Conservation (phyloP, 805 yeast species). For the Metschnikowia anglica region DNA sequence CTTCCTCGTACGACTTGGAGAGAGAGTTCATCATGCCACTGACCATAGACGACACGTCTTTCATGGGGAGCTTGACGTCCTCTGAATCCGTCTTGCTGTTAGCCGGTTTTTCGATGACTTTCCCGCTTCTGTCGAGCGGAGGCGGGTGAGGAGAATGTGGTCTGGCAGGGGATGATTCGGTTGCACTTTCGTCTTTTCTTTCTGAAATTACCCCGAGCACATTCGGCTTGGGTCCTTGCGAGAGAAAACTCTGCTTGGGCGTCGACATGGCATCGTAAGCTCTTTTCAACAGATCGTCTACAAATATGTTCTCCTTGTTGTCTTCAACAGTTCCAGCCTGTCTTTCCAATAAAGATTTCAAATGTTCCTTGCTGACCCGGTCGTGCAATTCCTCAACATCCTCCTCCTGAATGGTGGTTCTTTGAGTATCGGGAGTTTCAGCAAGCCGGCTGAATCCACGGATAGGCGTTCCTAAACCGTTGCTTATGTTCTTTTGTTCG, state of each 20-base stretch:
- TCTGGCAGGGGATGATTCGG: constrained; percentile 25
- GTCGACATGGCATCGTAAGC: constrained; percentile 31
- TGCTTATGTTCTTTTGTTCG: neutral
- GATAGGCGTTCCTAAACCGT: constrained; percentile 19
- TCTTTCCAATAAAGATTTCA: constrained; percentile 28
- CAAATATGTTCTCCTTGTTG: constrained; percentile 50
- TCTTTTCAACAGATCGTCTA: constrained; percentile 32
- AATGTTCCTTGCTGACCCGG: constrained; percentile 37
- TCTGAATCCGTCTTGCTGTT: neutral
- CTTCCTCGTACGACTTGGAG: constrained; percentile 52
- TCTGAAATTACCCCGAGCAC: constrained; percentile 12
- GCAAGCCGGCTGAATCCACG: constrained; percentile 13
- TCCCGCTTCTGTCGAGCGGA: constrained; percentile 31
- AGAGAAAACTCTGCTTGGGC: constrained; percentile 22
- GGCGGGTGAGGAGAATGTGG: constrained; percentile 36
- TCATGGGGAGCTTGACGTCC: constrained; percentile 28
- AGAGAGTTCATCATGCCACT: constrained; percentile 48
- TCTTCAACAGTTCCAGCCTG: constrained; percentile 32
- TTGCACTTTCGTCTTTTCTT: constrained; percentile 13
- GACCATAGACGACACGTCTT: constrained; percentile 38
- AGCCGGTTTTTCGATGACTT: constrained; percentile 17
- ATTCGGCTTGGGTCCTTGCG: constrained; percentile 11
- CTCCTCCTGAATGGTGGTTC: constrained; percentile 45
- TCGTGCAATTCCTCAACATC: constrained; percentile 34
- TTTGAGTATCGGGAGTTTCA: constrained; percentile 47